Conservation (phyloP, 2,329 filamentous ascomycete genomes). For the Cadophora sp. region DNA sequence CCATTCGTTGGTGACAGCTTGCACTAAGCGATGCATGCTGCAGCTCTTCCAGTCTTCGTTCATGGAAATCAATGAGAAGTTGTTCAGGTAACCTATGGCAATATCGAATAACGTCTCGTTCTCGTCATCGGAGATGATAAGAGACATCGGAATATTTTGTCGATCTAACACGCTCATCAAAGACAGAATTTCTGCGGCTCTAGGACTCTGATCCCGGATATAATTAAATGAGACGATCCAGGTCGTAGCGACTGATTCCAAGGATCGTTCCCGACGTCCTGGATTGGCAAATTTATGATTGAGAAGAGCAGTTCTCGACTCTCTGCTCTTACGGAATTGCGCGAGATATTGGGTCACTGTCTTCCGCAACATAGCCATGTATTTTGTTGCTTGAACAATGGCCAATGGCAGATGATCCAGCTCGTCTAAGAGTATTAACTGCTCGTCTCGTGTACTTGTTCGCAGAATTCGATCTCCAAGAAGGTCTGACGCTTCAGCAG, state of each 20-base stretch:
- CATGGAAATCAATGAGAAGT: neutral
- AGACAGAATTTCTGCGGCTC: neutral
- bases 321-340: neutral
- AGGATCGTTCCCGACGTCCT: neutral
- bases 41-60: neutral
- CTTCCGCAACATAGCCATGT: neutral
- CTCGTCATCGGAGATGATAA: neutral
- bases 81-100: neutral
- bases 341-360: neutral
- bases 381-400: neutral
- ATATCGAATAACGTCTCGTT: neutral
- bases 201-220: neutral
- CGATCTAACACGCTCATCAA: neutral
- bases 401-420: neutral
- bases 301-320: neutral
- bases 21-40: neutral
- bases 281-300: neutral
- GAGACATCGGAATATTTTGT: neutral
- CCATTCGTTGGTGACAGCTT: neutral
- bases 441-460: neutral
- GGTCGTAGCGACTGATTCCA: neutral
- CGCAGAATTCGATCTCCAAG: neutral
- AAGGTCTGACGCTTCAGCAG: neutral
- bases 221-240: neutral
- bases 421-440: neutral